Evolutionary conservation across 2,329 filamentous ascomycete genomes (phyloP).

Genomic region (Colletotrichum lentis): DNA sequence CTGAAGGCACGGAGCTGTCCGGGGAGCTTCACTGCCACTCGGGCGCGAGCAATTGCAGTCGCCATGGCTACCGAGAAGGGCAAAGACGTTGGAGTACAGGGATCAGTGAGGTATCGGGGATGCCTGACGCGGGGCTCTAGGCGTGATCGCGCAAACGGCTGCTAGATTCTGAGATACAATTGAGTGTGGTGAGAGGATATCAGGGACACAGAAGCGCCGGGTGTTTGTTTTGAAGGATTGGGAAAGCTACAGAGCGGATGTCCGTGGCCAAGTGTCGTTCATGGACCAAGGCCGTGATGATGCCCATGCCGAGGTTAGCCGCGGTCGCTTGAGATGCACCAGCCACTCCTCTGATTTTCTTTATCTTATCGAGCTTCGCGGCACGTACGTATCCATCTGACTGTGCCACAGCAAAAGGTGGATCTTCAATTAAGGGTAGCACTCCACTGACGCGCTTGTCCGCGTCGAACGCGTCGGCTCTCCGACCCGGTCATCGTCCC

Average conservation of each 20-base stretch:
- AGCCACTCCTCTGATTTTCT: neutral
- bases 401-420: neutral
- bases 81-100: conserved; percentile 30
- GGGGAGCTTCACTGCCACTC: conserved; percentile 39
- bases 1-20: conserved; percentile 70
- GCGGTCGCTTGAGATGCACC: conserved; percentile 46
- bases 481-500: neutral
- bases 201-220: neutral
- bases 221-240: conserved; percentile 20
- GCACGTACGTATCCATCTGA: neutral
- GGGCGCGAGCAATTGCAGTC: conserved; percentile 34
- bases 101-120: conserved; percentile 8
- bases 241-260: conserved; percentile 13
- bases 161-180: neutral
- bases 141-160: neutral
- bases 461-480: conserved; percentile 32
- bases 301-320: conserved; percentile 50
- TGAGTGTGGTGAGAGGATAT: neutral
- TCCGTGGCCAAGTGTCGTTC: conserved; percentile 26
- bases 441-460: conserved; percentile 21
- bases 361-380: neutral
- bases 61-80: conserved; percentile 27
- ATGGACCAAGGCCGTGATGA: conserved; percentile 26
- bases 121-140: neutral
- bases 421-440: neutral